Percentiles rank a stretch among this genome's conserved stretches.
Conservation (phyloP, 768 basidiomycete genomes). For the Rhodosporidiobolus sp. region DNA sequence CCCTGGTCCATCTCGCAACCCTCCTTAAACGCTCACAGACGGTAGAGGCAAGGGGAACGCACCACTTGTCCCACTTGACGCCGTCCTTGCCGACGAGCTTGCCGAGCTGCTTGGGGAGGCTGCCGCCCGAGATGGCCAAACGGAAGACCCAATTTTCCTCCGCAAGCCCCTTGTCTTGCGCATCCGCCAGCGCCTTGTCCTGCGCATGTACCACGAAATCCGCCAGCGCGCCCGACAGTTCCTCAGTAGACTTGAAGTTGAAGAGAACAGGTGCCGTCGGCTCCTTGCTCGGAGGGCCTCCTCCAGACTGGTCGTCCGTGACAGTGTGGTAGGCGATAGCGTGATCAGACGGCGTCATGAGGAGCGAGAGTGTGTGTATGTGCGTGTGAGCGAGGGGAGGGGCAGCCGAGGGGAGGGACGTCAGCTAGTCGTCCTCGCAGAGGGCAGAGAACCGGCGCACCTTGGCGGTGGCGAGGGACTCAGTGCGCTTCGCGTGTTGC, state of each 20-base stretch:
- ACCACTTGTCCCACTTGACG: conserved; percentile 95
- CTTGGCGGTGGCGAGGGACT: no score
- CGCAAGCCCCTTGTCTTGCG: conserved; percentile 76
- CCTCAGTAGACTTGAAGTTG: conserved; percentile 61
- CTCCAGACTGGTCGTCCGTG: neutral
- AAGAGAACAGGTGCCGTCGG: conserved; percentile 61
- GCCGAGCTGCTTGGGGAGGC: conserved; percentile 62
- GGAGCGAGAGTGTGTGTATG: no score
- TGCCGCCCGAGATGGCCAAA: conserved; percentile 89
- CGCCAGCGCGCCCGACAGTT: conserved; percentile 67
- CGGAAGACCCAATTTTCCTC: no score
- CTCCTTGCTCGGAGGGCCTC: conserved; percentile 14
- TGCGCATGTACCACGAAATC: conserved; percentile 81
- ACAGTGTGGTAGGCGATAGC: neutral
- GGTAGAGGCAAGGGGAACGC: conserved; percentile 45
- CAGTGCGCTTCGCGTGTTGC: no score
- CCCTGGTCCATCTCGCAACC: no score
- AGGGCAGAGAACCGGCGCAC: no score
- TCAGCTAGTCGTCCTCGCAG: no score
- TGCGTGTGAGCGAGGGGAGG: no score
- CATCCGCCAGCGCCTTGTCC: conserved; percentile 79
- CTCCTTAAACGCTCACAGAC: no score
- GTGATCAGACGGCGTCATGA: no score
- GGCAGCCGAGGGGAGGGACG: no score
- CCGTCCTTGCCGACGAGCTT: conserved; percentile 48